Evolutionary conservation across 331 rosid species (phyloP), one percentile per base, ranked within the genome.

Genomic region (Arachis monticola): DNA sequence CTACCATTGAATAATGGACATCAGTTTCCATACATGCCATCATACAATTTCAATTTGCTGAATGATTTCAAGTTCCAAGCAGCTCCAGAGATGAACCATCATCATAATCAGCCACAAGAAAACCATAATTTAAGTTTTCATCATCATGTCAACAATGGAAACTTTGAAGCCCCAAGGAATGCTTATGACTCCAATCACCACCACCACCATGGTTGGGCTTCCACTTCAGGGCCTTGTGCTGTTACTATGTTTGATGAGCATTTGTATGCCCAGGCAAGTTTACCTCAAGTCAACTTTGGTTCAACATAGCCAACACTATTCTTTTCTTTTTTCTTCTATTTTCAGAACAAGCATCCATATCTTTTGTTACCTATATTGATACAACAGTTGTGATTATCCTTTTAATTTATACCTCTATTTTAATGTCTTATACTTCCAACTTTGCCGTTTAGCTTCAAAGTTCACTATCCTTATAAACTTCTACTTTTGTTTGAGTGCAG

Each of bases 161-260:
- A 80, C 70, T 89, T 87, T 69, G 95, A 86, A 78, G 84, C 82
- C 69, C 84, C 87, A 42, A 86, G 87, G 74, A 82, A 79, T 68
- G 86, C 73, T 30, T 89, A 67, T 53, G 93, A 87, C 68, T 47
- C 92, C 56, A 75, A 70, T 35, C 40, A 35, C 40, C 40, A 35
- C 40, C 40, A 35, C 59, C 90, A 89, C 56, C 89, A 79, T 72
- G 83, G 75, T 61, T 93, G 96, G 97, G 89, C 90, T 69, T 85
- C 96, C 55, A 69, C 96, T n/a, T 85, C 96, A 31, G 91, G 92
- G 51, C 89, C 88, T 70, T 88, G 83, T 82, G 82, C 80, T 31
- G 83, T 88, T 81, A 51, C 93, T 45, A 84, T 93, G 84, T 80
- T 87, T 76, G 94, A 89, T 52, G 96, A 88, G 58, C 85, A 80